Base-by-base conservation (phyloP, 768 basidiomycete genomes). In the Boletus pseudopeckii region DNA sequence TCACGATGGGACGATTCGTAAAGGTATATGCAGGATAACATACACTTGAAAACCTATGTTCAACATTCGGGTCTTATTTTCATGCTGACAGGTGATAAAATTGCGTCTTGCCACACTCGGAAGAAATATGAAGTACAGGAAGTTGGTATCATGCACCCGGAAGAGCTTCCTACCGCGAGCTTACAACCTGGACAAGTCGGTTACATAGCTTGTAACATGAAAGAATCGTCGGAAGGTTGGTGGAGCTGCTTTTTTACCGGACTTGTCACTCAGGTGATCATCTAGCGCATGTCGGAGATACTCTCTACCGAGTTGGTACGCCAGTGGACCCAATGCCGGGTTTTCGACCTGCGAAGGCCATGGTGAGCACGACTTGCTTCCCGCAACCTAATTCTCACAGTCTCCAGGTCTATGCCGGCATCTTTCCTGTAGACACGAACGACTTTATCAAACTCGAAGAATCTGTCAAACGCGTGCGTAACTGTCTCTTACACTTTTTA, bases 401-500 rank as follows among this genome's bases (percentile, higher is more conserved):
- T 22, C 18, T 57, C 11, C 54, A 94, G 92, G 92, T 98, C 17
- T 98, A 86, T 66, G 94, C 95, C 6, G 97, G 97, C 20, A 79
- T 98, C 36, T 99, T 92, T 67, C 97, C 97, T 0, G 78, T 97
- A 30, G 92, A 98, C 54, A 88, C 84, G 48, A 88, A 78, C 51
- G 94, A 98, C 65, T 98, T 98, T 64, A 77, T 83, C 13, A 95
- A 96, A 73, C 80, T 99, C 2, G 97, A 98, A 69, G 97, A 98
- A 72, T 96, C 96, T 0, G 90, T 98, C 54, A 89, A 88, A 66
- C 74, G 92, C 65, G 95, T 94, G 66, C 33, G 82, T 60, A 24
- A 32, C 20, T 8, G 4, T 52, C 32, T 45, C 17, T 36, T n/a
- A 4, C 13, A 26, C 26, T 20, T 44, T 57, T 52, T 52, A 20